A percentile compares a stretch with the other conserved stretches of the same genome.
phyloP scores from a whole-genome alignment of 768 basidiomycete genomes.

The Lactarius pseudohatsudake region DNA sequence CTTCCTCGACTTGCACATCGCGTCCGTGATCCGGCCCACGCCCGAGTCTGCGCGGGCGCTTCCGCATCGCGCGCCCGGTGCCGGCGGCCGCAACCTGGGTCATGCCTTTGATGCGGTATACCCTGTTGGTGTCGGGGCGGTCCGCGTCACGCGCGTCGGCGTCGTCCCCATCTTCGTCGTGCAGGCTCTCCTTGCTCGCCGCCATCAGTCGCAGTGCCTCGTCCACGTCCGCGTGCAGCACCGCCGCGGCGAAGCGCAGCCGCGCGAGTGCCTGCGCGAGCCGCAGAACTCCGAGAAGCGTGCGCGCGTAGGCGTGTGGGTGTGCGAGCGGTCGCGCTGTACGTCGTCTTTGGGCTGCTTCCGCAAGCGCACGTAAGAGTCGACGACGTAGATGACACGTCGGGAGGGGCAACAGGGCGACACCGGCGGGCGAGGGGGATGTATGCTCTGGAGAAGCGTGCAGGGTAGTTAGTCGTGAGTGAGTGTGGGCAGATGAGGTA shows the following conservation, averaged over 20 bases:
- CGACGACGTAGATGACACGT: constrained; percentile 92
- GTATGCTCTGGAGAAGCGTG: constrained; percentile 65
- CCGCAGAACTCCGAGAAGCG: constrained; percentile 90
- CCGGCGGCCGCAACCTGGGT: constrained; percentile 39
- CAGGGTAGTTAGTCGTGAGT: constrained; percentile 16
- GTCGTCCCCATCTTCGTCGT: constrained; percentile 73
- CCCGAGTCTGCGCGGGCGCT: constrained; percentile 52
- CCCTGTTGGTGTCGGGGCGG: constrained; percentile 74
- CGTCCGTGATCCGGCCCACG: constrained; percentile 65
- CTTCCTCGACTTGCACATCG: constrained; percentile 58
- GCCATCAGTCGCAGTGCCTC: constrained; percentile 97
- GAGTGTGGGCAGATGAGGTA: neutral
- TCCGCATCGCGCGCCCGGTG: constrained; percentile 44
- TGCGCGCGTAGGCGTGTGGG: constrained; percentile 94
- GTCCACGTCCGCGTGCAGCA: constrained; percentile 87
- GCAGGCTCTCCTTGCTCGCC: constrained; percentile 88
- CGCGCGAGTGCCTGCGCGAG: constrained; percentile 94
- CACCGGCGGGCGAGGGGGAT: constrained; percentile 88
- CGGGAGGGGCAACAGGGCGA: constrained; percentile 82
- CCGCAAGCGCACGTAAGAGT: constrained; percentile 92
- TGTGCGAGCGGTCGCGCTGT: constrained; percentile 83
- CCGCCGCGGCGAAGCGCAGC: constrained; percentile 77
- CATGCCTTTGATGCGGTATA: constrained; percentile 88
- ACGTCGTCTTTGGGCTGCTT: constrained; percentile 91
- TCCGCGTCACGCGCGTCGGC: constrained; percentile 57